Evolutionary conservation across 2,329 filamentous ascomycete species (phyloP).

Genomic region (Pseudocercospora crystallina): DNA sequence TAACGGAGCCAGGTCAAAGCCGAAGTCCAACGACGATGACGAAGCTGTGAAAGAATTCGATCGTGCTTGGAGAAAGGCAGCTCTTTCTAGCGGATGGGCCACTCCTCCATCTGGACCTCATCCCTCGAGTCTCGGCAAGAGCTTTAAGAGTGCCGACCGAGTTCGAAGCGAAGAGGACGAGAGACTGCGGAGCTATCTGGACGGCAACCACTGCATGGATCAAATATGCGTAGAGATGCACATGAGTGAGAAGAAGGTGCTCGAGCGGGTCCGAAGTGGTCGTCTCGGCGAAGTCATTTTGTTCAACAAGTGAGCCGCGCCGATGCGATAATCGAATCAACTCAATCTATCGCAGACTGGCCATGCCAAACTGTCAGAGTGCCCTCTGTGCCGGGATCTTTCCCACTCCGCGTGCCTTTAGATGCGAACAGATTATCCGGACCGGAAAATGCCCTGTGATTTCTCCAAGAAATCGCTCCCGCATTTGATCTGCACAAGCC

Average conservation of each 20-base stretch:
- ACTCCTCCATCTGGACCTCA: conserved; percentile 30
- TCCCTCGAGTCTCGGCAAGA: conserved; percentile 36
- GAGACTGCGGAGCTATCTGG: conserved; percentile 64
- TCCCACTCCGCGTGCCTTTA: too few relatives aligned
- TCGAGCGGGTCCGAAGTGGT: conserved; percentile 63
- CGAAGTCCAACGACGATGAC: conserved; percentile 19
- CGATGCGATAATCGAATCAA: background rate
- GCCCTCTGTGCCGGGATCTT: too few relatives aligned
- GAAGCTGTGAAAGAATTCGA: conserved; percentile 28
- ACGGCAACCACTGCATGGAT: conserved; percentile 76
- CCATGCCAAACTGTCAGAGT: too few relatives aligned
- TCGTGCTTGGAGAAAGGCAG: conserved; percentile 36
- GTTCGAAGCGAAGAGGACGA: conserved; percentile 40
- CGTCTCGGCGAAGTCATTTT: conserved; percentile 33
- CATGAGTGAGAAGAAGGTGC: conserved; percentile 67
- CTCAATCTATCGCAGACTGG: too few relatives aligned
- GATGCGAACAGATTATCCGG: too few relatives aligned
- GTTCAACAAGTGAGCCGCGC: conserved; percentile 28
- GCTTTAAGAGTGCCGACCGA: conserved; percentile 18
- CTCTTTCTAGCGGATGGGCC: conserved; percentile 31
- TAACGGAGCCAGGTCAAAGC: conserved; percentile 13
- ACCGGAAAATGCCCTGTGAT: too few relatives aligned
- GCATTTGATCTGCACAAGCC: too few relatives aligned
- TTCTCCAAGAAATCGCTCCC: too few relatives aligned
- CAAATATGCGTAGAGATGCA: conserved; percentile 78